Conservation (phyloP, 305 asterid genomes). For the Salvia sclarea region DNA sequence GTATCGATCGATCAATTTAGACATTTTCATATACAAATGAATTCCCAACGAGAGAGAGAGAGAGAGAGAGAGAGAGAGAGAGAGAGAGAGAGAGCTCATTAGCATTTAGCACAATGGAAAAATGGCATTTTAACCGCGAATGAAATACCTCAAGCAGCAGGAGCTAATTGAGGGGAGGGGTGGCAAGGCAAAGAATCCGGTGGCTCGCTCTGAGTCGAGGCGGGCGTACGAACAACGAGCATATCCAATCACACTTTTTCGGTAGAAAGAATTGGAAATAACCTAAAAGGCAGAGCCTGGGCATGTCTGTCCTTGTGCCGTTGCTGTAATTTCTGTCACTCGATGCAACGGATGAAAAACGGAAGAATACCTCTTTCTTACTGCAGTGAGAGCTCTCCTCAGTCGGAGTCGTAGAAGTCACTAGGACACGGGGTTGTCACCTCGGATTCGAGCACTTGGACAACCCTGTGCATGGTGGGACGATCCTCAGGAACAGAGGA, state of each 20-base stretch:
- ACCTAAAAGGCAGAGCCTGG: slow-evolving; percentile 34
- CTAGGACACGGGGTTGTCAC: slow-evolving; percentile 94
- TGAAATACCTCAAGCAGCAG: slow-evolving; percentile 27
- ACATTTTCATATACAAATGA: slow-evolving; percentile 44
- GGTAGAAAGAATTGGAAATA: slow-evolving; percentile 46
- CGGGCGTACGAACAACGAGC: slow-evolving; percentile 31
- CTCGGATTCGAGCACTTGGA: slow-evolving; percentile 89
- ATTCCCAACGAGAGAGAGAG: slow-evolving; percentile 17
- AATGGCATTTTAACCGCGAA: slow-evolving; percentile 11
- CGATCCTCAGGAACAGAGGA: slow-evolving; percentile 84
- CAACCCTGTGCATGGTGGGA: slow-evolving; percentile 91
- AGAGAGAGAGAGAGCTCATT: slow-evolving; percentile 23
- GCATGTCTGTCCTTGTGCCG: slow-evolving; percentile 35
- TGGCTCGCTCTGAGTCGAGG: slow-evolving; percentile 33
- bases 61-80: slow-evolving; percentile 22
- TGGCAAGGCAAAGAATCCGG: slow-evolving; percentile 26
- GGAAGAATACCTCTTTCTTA: slow-evolving; percentile 26
- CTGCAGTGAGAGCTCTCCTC: slow-evolving; percentile 34
- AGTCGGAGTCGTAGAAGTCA: slow-evolving; percentile 90
- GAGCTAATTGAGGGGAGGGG: slow-evolving; percentile 20
- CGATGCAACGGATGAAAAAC: slow-evolving; percentile 36
- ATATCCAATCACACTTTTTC: slow-evolving; percentile 34
- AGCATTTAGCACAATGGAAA: slow-evolving; percentile 21
- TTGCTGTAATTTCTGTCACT: slow-evolving; percentile 34
- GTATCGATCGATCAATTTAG: slow-evolving; percentile 26